A percentile compares a stretch with the other conserved stretches of the same genome.
Conservation (phyloP, 2,329 filamentous ascomycete genomes). For the Diatrype stigma region DNA sequence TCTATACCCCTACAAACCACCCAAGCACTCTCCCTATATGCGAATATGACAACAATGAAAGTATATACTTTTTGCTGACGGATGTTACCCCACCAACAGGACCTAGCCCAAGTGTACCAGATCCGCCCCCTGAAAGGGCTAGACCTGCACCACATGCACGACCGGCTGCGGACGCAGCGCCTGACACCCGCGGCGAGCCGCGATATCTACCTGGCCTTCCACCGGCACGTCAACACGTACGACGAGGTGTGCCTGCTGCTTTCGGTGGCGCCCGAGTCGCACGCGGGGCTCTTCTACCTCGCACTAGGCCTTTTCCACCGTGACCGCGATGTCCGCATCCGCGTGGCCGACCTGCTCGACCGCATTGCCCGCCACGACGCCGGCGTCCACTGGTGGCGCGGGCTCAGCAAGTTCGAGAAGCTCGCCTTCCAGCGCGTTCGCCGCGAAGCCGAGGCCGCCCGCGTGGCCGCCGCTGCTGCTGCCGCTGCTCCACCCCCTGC, state of each 20-base stretch:
- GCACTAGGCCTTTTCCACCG: slow-evolving; percentile 91
- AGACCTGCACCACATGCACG: slow-evolving; percentile 88
- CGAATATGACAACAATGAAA: too few relatives aligned
- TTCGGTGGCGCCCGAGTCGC: slow-evolving; percentile 76
- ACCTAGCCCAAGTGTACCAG: slow-evolving; percentile 61
- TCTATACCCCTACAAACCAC: too few relatives aligned
- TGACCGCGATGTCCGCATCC: slow-evolving; percentile 70
- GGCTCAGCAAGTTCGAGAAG: slow-evolving; percentile 82
- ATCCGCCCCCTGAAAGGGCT: slow-evolving; percentile 70
- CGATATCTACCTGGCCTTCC: slow-evolving; percentile 79
- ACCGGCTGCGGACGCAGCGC: slow-evolving; percentile 79
- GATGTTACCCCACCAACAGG: slow-evolving; percentile 46
- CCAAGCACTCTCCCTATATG: neutral
- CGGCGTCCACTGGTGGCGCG: slow-evolving; percentile 88
- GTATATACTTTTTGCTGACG: neutral
- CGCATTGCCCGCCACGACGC: slow-evolving; percentile 82
- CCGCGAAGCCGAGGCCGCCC: slow-evolving; percentile 56
- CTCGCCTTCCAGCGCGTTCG: slow-evolving; percentile 77
- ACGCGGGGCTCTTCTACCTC: slow-evolving; percentile 86
- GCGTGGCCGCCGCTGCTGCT: too few relatives aligned
- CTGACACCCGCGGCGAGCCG: slow-evolving; percentile 71
- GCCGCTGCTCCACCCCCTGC: too few relatives aligned
- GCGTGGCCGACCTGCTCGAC: slow-evolving; percentile 75
- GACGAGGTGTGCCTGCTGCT: slow-evolving; percentile 83
- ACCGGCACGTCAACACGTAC: slow-evolving; percentile 71